Evolutionary conservation across 1,284 basidiomycete species (phyloP), one percentile per base, ranked within the genome.

Genomic region (Melanopsichium pennsylvanicum): DNA sequence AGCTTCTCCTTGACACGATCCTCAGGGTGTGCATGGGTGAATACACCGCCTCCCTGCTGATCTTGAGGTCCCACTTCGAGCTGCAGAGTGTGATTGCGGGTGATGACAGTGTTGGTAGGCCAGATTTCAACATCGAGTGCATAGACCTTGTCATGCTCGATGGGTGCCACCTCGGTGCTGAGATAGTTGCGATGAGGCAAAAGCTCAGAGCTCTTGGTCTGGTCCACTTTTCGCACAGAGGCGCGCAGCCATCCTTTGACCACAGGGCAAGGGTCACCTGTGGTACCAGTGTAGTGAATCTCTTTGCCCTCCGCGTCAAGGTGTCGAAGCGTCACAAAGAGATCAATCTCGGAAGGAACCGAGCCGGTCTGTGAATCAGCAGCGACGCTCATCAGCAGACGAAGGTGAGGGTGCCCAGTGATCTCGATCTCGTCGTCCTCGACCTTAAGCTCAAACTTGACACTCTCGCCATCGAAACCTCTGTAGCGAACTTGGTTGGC

Each of bases 231-330:
- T 15, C 81, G 77, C 1, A 81, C 49, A 0, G 80, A 81, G 4
- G 63, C 72, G 9, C 81, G 76, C 6, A 81, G 73, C 76, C 75
- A 81, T 33, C 80, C 81, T 51, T 82, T 82, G 43, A 56, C 61
- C 9, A 81, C 56, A 1, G 78, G 78, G 15, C 75, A 77, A 0
- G 74, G 74, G 41, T 81, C 80, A 5, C 81, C 80, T 8, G 77
- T 78, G 2, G 80, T 48, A 37, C 76, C 77, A 0, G 78, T 81
- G 55, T 81, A 82, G 46, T 76, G 72, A 34, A 81, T 63, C 58
- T 82, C 77, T 41, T 81, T 70, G 44, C 79, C 81, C 3, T 66
- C 41, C 0, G 74, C 40, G 40, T 74, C 79, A 31, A 81, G 55
- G 49, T 81, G 76, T 9, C 81, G 73, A 10, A 82, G 49, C 0